Conservation (phyloP, 1,284 basidiomycete species). For the Gymnopus androsaceus region DNA sequence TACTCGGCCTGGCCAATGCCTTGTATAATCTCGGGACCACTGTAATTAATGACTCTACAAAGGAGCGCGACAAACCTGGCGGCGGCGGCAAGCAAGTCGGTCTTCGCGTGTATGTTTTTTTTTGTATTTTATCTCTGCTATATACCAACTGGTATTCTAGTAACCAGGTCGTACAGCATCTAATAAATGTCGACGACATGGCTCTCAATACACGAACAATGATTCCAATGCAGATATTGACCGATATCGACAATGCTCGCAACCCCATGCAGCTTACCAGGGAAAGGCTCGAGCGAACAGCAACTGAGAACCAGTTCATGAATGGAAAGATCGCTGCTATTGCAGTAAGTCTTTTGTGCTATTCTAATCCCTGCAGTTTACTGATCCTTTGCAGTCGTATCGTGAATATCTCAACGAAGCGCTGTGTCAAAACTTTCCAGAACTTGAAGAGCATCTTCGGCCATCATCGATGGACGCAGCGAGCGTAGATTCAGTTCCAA, state of each 20-base stretch:
- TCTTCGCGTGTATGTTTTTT: slow-evolving; percentile 54
- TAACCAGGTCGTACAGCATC: slow-evolving; percentile 70
- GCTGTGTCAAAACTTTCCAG: slow-evolving; percentile 60
- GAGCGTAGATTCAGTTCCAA: not conserved
- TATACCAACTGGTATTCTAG: slow-evolving; percentile 32
- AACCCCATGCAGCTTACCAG: slow-evolving; percentile 81
- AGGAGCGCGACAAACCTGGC: slow-evolving; percentile 68
- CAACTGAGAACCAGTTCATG: slow-evolving; percentile 87
- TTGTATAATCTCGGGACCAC: slow-evolving; percentile 79
- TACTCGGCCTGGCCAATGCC: slow-evolving; percentile 71
- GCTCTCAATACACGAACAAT: slow-evolving; percentile 58
- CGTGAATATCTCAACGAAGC: slow-evolving; percentile 57
- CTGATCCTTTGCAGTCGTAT: slow-evolving; percentile 49
- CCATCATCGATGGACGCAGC: not conserved
- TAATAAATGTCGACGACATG: slow-evolving; percentile 65
- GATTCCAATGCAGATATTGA: slow-evolving; percentile 71
- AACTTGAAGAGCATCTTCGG: slow-evolving; percentile 37
- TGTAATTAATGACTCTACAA: slow-evolving; percentile 75
- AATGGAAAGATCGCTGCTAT: slow-evolving; percentile 84
- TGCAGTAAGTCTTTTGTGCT: slow-evolving; percentile 46
- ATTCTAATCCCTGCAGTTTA: not conserved
- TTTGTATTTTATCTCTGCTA: not conserved
- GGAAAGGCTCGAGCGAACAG: slow-evolving; percentile 74
- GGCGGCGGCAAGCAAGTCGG: slow-evolving; percentile 64
- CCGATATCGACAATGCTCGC: slow-evolving; percentile 74